Evolutionary conservation across 805 yeast species (phyloP).

Genomic region (Ogataea naganishii): DNA sequence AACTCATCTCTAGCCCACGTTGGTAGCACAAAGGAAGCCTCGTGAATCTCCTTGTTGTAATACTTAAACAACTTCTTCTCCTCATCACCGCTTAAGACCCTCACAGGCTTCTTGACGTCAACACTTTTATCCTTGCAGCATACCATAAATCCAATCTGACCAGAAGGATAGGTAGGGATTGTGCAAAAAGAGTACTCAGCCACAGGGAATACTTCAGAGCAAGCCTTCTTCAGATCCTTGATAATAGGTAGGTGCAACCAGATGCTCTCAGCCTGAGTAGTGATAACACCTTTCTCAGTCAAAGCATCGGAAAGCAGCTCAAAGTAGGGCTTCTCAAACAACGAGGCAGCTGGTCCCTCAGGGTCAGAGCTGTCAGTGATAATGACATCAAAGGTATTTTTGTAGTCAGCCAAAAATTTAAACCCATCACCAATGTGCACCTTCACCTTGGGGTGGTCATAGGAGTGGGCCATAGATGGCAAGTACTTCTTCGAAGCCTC

Average conservation of each 20-base stretch:
- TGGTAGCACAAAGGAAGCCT: slow-evolving; percentile 86
- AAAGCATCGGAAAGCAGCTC: slow-evolving; percentile 78
- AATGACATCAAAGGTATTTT: slow-evolving; percentile 85
- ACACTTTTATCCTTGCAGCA: slow-evolving; percentile 69
- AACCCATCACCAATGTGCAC: slow-evolving; percentile 97
- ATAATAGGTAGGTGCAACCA: slow-evolving; percentile 88
- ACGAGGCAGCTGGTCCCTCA: slow-evolving; percentile 93
- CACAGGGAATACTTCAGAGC: slow-evolving; percentile 79
- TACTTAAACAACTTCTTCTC: slow-evolving; percentile 65
- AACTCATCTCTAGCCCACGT: slow-evolving; percentile 73
- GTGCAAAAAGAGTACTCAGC: slow-evolving; percentile 88
- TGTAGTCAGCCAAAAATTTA: slow-evolving; percentile 79
- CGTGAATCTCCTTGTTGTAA: slow-evolving; percentile 78
- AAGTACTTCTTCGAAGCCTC: slow-evolving; percentile 77
- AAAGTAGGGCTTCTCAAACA: slow-evolving; percentile 90
- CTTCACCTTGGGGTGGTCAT: slow-evolving; percentile 79
- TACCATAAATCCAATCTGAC: slow-evolving; percentile 97
- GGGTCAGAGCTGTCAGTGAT: slow-evolving; percentile 98
- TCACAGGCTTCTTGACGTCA: slow-evolving; percentile 59
- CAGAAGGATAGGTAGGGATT: slow-evolving; percentile 95
- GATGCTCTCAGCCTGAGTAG: slow-evolving; percentile 93
- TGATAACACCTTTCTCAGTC: slow-evolving; percentile 83
- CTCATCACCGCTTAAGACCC: slow-evolving; percentile 52
- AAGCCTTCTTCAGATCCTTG: slow-evolving; percentile 71
- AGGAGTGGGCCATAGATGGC: slow-evolving; percentile 81